Evolutionary conservation across 306 rosid species (phyloP).

Genomic region (Citrullus colocynthis): DNA sequence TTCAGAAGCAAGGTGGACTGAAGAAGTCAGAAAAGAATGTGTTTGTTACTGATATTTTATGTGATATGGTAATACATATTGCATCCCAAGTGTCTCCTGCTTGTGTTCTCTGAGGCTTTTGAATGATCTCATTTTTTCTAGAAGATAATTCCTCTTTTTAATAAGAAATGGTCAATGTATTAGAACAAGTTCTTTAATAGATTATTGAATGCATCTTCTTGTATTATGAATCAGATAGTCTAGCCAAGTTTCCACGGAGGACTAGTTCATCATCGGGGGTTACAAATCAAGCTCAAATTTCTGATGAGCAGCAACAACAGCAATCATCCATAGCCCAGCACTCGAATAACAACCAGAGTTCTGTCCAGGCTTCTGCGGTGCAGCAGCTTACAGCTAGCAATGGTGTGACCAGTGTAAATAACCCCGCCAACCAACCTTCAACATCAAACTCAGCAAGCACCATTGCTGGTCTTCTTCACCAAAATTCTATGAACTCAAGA

Average conservation of each 20-base stretch:
- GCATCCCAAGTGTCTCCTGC: not conserved
- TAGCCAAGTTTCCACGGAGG: constrained; percentile 66
- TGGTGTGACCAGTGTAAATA: constrained; percentile 70
- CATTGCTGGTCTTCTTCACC: constrained; percentile 92
- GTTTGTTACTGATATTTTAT: not conserved
- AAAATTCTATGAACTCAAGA: constrained; percentile 86
- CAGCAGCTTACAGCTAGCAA: constrained; percentile 69
- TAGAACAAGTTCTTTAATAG: not conserved
- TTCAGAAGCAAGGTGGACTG: not conserved
- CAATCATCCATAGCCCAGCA: constrained; percentile 43
- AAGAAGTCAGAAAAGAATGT: not conserved
- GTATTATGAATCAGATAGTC: constrained; percentile 36
- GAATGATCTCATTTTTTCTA: not conserved
- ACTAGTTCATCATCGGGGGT: constrained; percentile 37
- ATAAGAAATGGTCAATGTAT: not conserved
- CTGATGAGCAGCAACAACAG: constrained; percentile 51
- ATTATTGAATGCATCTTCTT: constrained; percentile 8
- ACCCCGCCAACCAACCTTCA: constrained; percentile 45
- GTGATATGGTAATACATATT: not conserved
- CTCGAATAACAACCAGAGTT: constrained; percentile 41
- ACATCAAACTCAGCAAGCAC: constrained; percentile 76
- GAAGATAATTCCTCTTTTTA: not conserved
- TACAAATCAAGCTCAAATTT: constrained; percentile 35
- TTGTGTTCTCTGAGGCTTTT: not conserved
- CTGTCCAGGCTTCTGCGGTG: constrained; percentile 44